Conservation (phyloP, 805 yeast species). For the Hanseniaspora mollemarum region DNA sequence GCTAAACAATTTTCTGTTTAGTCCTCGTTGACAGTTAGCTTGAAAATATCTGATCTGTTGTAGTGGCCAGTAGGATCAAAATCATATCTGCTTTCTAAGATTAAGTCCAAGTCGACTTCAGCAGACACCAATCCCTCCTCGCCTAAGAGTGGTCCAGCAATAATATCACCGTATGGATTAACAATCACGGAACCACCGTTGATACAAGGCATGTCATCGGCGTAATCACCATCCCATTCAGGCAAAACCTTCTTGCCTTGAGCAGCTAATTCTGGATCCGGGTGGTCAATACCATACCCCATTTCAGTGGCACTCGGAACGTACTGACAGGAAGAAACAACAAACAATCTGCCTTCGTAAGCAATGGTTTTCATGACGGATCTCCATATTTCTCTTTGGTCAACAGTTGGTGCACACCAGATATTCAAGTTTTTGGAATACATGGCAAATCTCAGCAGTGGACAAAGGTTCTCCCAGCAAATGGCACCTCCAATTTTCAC, state of each 20-base stretch:
- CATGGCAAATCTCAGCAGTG: slow-evolving; percentile 33
- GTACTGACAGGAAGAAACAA: slow-evolving; percentile 35
- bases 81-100: slow-evolving; percentile 34
- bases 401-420: slow-evolving; percentile 38
- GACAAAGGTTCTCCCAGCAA: slow-evolving; percentile 40
- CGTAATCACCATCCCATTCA: slow-evolving; percentile 26
- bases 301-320: slow-evolving; percentile 27
- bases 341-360: slow-evolving; percentile 34
- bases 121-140: slow-evolving; percentile 34
- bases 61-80: slow-evolving; percentile 38
- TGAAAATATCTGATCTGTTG: slow-evolving; percentile 36
- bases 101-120: slow-evolving; percentile 32
- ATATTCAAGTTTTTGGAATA: slow-evolving; percentile 36
- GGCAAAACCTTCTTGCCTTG: slow-evolving; percentile 21
- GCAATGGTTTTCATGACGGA: slow-evolving; percentile 35
- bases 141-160: slow-evolving; percentile 36
- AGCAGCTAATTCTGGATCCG: slow-evolving; percentile 20
- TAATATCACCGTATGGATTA: slow-evolving; percentile 35
- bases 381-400: slow-evolving; percentile 37
- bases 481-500: slow-evolving; percentile 38
- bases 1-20: no score
- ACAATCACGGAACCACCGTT: slow-evolving; percentile 35
- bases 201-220: slow-evolving; percentile 28
- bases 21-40: slow-evolving; percentile 33
- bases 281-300: slow-evolving; percentile 21